Evolutionary conservation across 305 asterid genomes (phyloP).

Genomic region (Fraxinus dipetala): DNA sequence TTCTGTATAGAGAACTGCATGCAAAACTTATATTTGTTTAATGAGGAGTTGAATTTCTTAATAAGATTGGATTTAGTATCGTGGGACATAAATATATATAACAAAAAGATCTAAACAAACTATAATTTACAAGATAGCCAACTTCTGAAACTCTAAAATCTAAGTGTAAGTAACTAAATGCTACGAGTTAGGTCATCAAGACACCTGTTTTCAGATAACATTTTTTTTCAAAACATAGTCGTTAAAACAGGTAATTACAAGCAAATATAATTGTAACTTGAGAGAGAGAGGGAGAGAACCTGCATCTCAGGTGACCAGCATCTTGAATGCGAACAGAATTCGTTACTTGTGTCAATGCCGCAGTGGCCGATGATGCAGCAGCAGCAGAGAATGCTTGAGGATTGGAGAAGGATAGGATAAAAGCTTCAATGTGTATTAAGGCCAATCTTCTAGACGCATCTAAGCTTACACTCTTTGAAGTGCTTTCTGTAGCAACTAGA

Average conservation of each 20-base stretch:
- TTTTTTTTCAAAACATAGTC: neutral
- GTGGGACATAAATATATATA: neutral
- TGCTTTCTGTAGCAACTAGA: conserved; percentile 38
- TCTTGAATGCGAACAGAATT: conserved; percentile 83
- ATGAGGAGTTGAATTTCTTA: neutral
- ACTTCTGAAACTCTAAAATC: neutral
- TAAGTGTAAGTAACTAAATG: neutral
- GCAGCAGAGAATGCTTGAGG: conserved; percentile 79
- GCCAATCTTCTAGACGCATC: conserved; percentile 74
- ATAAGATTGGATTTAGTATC: neutral
- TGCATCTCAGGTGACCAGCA: conserved; percentile 97
- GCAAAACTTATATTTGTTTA: neutral
- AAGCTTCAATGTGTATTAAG: conserved; percentile 69
- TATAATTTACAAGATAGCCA: neutral
- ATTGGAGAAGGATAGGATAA: conserved; percentile 58
- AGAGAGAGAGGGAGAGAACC: conserved; percentile 42
- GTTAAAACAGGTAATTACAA: neutral
- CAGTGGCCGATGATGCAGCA: conserved; percentile 65
- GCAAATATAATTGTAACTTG: neutral
- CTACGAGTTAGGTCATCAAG: neutral
- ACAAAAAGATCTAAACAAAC: neutral
- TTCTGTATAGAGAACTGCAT: neutral
- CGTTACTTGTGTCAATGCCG: conserved; percentile 66
- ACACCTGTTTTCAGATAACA: neutral
- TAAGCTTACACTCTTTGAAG: conserved; percentile 44